phyloP scores from a whole-genome alignment of 345 rosid species.

The Raphanus sativus region DNA sequence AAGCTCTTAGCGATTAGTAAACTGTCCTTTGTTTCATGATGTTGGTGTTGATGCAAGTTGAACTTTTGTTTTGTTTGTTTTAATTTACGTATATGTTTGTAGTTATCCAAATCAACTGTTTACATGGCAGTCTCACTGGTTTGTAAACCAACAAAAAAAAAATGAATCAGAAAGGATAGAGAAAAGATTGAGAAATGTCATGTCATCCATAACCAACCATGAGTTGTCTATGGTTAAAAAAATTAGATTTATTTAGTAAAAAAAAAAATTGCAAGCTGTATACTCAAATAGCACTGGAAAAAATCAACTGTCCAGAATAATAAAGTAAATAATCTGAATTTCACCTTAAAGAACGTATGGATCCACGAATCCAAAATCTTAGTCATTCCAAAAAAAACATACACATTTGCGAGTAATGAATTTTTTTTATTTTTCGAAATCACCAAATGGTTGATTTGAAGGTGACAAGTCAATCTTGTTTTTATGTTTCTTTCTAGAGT shows the following conservation, averaged over 20 bases:
- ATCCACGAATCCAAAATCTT: background rate
- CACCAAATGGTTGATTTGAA: slow-evolving; percentile 26
- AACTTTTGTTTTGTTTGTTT: slow-evolving; percentile 19
- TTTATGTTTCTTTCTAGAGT: background rate
- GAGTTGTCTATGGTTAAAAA: background rate
- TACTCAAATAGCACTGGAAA: background rate
- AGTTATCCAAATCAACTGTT: background rate
- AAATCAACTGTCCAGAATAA: background rate
- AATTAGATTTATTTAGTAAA: background rate
- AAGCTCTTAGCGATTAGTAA: slow-evolving; percentile 73
- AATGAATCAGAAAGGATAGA: background rate
- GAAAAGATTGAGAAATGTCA: background rate
- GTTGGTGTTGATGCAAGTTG: slow-evolving; percentile 48
- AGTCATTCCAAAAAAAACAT: background rate
- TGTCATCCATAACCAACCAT: background rate
- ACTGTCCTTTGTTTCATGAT: slow-evolving; percentile 56
- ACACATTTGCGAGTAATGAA: slow-evolving; percentile 1
- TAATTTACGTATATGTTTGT: background rate
- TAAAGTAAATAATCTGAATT: background rate
- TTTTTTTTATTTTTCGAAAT: slow-evolving; percentile 11
- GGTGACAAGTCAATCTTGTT: slow-evolving; percentile 19
- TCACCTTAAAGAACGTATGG: background rate
- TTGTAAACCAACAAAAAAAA: background rate
- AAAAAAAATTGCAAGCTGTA: background rate
- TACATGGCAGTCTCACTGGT: background rate